Conservation (phyloP, 1,139 yeast species). For the Yamadazyma kanchanaburiensis region DNA sequence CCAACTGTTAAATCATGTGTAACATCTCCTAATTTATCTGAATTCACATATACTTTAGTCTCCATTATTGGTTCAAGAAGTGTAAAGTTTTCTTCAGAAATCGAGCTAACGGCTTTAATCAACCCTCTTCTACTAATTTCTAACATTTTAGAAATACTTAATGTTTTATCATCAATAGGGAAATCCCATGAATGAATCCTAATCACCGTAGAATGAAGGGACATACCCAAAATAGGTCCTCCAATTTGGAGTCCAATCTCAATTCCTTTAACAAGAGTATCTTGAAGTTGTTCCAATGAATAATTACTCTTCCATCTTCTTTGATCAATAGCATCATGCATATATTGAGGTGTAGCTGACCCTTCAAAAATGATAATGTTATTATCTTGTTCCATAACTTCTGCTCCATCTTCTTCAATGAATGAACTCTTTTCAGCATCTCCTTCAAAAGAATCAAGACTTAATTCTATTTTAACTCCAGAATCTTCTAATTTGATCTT, state of each 20-base stretch:
- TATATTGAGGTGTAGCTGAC: constrained; percentile 23
- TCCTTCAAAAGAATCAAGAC: constrained; percentile 54
- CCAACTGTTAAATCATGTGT: constrained; percentile 70
- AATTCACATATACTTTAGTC: constrained; percentile 63
- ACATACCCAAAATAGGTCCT: constrained; percentile 62
- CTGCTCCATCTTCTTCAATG: constrained; percentile 39
- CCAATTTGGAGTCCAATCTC: constrained; percentile 76
- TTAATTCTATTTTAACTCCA: constrained; percentile 30
- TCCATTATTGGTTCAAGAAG: constrained; percentile 83
- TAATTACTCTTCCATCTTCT: constrained; percentile 52
- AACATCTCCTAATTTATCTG: constrained; percentile 77
- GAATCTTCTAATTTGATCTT: constrained; percentile 11
- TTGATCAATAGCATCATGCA: constrained; percentile 26
- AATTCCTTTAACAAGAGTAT: constrained; percentile 56
- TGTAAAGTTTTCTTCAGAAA: constrained; percentile 28
- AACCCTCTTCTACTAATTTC: constrained; percentile 31
- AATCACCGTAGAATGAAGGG: constrained; percentile 62
- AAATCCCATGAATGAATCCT: constrained; percentile 49
- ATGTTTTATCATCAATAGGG: constrained; percentile 49
- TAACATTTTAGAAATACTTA: constrained; percentile 22
- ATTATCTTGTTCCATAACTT: constrained; percentile 32
- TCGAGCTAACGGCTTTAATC: constrained; percentile 28
- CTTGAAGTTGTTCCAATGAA: constrained; percentile 49
- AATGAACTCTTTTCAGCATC: constrained; percentile 30
- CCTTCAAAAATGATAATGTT: constrained; percentile 33